phyloP scores from a whole-genome alignment of 2,329 filamentous ascomycete species.

The Neopestalotiopsis sp. region DNA sequence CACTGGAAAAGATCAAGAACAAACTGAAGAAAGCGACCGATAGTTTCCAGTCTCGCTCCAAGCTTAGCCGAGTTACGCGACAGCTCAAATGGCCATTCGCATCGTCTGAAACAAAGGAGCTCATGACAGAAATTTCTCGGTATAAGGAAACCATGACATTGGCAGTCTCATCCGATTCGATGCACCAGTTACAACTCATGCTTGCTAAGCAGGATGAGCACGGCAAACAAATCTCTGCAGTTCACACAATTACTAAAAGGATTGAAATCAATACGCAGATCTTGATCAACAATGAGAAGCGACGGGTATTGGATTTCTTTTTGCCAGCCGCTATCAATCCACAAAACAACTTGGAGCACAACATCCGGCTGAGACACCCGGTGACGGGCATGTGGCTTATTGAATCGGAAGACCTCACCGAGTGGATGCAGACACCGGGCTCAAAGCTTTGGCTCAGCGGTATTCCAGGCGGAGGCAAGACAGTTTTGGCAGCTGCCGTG shows the following conservation, averaged over 20 bases:
- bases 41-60: background rate
- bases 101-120: background rate
- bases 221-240: background rate
- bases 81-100: background rate
- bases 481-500: constrained; percentile 29
- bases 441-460: constrained; percentile 32
- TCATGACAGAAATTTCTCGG: background rate
- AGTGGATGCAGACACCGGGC: constrained; percentile 25
- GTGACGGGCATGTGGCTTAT: background rate
- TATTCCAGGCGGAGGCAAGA: constrained; percentile 35
- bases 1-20: background rate
- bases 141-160: background rate
- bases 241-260: background rate
- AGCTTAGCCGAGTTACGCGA: background rate
- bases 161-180: background rate
- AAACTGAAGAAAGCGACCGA: background rate
- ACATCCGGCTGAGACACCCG: background rate
- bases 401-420: constrained; percentile 19
- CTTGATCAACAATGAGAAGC: background rate
- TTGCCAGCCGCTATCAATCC: background rate
- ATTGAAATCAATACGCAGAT: background rate
- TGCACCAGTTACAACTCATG: background rate
- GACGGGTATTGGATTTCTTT: background rate
- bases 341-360: background rate
- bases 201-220: background rate